Evolutionary conservation across 2,329 filamentous ascomycete genomes (phyloP), one percentile per base, ranked within the genome.

Genomic region (Clathrospora elynae): DNA sequence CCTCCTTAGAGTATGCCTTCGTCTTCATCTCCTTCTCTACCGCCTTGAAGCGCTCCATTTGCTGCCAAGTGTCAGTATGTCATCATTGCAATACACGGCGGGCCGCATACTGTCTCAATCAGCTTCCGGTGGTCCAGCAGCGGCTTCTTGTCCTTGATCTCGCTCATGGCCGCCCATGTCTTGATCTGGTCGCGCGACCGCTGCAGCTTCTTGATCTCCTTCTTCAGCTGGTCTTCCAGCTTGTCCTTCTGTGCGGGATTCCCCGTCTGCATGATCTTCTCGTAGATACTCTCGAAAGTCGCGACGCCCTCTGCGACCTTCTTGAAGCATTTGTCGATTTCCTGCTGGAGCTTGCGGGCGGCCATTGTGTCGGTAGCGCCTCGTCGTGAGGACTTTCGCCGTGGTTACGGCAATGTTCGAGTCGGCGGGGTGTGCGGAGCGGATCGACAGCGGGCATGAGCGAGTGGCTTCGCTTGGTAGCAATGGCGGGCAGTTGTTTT

Each of bases 21-120:
- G 93, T 99, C 79, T 99, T 99, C 93, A 99, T 97, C 66, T 96
- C 93, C 78, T 99, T 99, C 74, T 99, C 93, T 38, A 99, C 93
- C n/a, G 91, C 92, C 77, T 99, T 99, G 82, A 99, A 99, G 65
- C 90, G 90, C 75, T 99, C 93, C 93, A 99, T 99, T 88, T 92
- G 86, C 89, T 93, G 75, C 71, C 74, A 46, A 46, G 33, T 38
- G 60, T 73, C 57, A 72, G 70, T 55, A 53, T 40, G 43, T 46
- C 35, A 45, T 53, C 39, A 49, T 32, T 17, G 19, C 19, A 28
- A 25, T 25, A 41, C 12, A 30, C 31, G 29, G 28, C 17, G 29
- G 46, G 35, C 30, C 39, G 39, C 83, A 61, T 77, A 97, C 92
- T 77, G 91, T 96, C 80, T 99, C 93, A 73, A 99, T 99, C 71